These are phyloP conservation scores for Alternaria postmessia DNA, from an alignment of 2,329 filamentous ascomycete species.

Conservation along the genomic window DNA sequence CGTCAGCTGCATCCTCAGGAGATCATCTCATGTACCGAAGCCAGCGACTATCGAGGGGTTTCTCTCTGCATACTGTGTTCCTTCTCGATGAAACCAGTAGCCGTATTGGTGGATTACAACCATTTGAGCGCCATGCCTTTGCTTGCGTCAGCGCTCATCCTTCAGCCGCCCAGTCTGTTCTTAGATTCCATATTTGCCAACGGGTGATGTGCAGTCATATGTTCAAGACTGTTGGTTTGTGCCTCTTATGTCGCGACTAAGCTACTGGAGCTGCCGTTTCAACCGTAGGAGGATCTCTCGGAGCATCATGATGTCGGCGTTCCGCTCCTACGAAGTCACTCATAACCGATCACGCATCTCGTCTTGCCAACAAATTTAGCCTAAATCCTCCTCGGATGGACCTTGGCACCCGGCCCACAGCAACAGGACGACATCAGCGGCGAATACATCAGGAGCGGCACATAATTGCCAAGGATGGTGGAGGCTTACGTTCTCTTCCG, in stretches of 20 bases:
- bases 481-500: conserved; percentile 3
- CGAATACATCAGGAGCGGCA: conserved; percentile 3
- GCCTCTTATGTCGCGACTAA: not conserved
- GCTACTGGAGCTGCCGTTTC: conserved; percentile 4
- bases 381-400: conserved; percentile 18
- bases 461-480: conserved; percentile 8
- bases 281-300: conserved; percentile 1
- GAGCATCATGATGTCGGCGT: conserved; percentile 5
- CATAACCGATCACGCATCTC: not conserved
- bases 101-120: not conserved
- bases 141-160: not conserved
- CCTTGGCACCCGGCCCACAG: conserved; percentile 12
- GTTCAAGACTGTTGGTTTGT: not conserved
- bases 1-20: not conserved
- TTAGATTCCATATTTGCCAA: not conserved
- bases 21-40: not conserved
- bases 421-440: conserved; percentile 10
- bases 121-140: not conserved
- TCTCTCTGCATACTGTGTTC: not conserved
- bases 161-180: not conserved
- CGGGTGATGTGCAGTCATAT: not conserved
- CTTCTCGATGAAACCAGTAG: not conserved
- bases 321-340: not conserved
- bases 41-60: not conserved
- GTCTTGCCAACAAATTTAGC: conserved; percentile 16